Percentiles rank a stretch among this genome's conserved stretches.
phyloP scores from a whole-genome alignment of 805 yeast genomes.

The Candida koratica region DNA sequence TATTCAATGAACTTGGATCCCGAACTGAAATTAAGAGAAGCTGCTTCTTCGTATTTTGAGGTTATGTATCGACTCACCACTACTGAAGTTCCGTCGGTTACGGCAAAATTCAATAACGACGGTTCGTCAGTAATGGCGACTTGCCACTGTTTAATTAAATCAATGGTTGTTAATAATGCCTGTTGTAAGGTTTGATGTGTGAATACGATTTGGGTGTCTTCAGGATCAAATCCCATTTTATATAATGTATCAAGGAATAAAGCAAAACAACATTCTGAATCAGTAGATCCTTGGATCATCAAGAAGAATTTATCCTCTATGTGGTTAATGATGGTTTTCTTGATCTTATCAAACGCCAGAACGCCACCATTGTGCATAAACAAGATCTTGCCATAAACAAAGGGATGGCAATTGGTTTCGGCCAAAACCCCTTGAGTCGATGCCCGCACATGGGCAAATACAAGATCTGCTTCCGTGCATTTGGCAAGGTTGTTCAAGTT shows the following conservation, averaged over 20 bases:
- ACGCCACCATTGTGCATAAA: conserved; percentile 98
- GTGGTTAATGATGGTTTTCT: conserved; percentile 66
- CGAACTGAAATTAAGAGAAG: conserved; percentile 89
- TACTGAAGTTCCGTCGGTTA: conserved; percentile 85
- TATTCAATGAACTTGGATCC: conserved; percentile 89
- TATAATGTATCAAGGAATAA: conserved; percentile 72
- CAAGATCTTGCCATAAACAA: conserved; percentile 79
- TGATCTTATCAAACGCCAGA: conserved; percentile 66
- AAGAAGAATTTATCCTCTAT: conserved; percentile 77
- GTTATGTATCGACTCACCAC: conserved; percentile 87
- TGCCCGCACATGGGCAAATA: conserved; percentile 95
- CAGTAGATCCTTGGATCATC: conserved; percentile 88
- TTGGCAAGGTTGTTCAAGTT: conserved; percentile 82
- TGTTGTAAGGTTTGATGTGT: conserved; percentile 56
- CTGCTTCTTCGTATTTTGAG: conserved; percentile 90
- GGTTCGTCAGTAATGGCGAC: conserved; percentile 60
- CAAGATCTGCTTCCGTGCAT: conserved; percentile 77
- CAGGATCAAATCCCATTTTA: conserved; percentile 73
- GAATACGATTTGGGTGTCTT: conserved; percentile 27
- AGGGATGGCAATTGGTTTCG: conserved; percentile 97
- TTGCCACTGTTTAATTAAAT: conserved; percentile 75
- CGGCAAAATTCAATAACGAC: conserved; percentile 86
- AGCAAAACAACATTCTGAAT: conserved; percentile 94
- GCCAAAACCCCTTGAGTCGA: conserved; percentile 91
- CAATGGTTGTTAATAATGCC: conserved; percentile 73